Evolutionary conservation across 176 grass and related monocot genomes (phyloP), one percentile per base, ranked within the genome.

Genomic region (Phragmites australis): DNA sequence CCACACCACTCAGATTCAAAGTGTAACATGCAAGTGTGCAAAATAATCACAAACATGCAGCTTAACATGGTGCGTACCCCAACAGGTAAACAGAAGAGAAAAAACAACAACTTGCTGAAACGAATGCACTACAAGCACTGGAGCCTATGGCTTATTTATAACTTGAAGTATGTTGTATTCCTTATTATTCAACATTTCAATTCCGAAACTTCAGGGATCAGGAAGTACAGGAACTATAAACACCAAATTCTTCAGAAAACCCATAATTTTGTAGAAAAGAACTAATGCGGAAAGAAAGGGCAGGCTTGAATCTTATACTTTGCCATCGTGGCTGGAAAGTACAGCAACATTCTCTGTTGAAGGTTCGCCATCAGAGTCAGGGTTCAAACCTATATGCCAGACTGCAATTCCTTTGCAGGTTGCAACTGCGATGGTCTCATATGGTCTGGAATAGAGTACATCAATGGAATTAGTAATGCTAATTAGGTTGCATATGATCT

Each of bases 381-480:
- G 77, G 32, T 86, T 86, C 69, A 90, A 78, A 65, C 84, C 79
- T 78, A 93, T 71, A 77, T 90, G 90, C 93, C 93, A 99, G 72
- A 99, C 86, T 65, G 88, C 79, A 70, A 99, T 95, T 59, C 90
- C 90, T 89, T 99, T 99, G 84, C 75, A 77, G 76, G 90, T 99
- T 62, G 93, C 92, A 89, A 96, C 87, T 34, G 92, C 92, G 64
- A 99, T 90, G 46, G 88, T 84, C 27, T 99, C 96, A 70, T 95
- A 99, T 74, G 88, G 82, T 88, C 90, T 99, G 76, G 79, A 91
- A 84, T 37, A 73, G 6, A 48, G 65, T 29, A 43, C 41, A 49
- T 4, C 32, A 43, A 41, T 65, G 9, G 25, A 37, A 25, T 65
- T 81, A 47, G 16, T 31, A 56, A 37, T n/a, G n/a, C n/a, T n/a